These are phyloP conservation scores for Pichia exigua DNA, from an alignment of 805 yeast species.

Conservation along the genomic window DNA sequence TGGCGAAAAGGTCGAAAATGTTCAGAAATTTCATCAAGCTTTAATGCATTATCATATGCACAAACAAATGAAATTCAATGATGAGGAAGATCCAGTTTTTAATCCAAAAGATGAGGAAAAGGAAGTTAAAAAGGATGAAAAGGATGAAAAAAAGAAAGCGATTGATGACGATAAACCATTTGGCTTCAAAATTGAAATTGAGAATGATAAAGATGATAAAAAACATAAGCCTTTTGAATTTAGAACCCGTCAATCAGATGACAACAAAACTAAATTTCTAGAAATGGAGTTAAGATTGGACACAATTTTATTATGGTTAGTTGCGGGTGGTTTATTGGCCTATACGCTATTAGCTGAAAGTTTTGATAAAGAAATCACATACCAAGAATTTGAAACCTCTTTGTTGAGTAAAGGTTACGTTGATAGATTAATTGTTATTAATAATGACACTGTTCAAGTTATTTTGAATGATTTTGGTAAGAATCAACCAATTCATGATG, in stretches of 20 bases:
- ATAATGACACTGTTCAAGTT: conserved; percentile 65
- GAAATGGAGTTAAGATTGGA: conserved; percentile 16
- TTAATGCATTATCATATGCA: conserved; percentile 25
- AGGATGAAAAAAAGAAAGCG: not conserved
- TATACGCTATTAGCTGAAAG: conserved; percentile 18
- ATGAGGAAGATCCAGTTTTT: conserved; percentile 18
- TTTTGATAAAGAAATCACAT: conserved; percentile 28
- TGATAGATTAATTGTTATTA: conserved; percentile 62
- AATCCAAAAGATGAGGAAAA: conserved; percentile 16
- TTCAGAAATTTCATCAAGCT: conserved; percentile 25
- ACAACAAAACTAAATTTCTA: conserved; percentile 10
- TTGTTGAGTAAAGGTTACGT: conserved; percentile 75
- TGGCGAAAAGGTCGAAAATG: conserved; percentile 26
- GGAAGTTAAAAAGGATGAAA: not conserved
- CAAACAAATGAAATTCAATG: conserved; percentile 20
- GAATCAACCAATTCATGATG: conserved; percentile 23
- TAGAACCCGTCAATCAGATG: conserved; percentile 10
- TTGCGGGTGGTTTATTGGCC: conserved; percentile 15
- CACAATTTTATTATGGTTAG: conserved; percentile 17
- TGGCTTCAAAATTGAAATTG: conserved; percentile 7
- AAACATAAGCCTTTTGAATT: conserved; percentile 5
- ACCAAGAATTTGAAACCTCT: conserved; percentile 76
- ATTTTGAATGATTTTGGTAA: conserved; percentile 41
- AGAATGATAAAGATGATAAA: conserved; percentile 2
- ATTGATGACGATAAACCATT: conserved; percentile 3